Evolutionary conservation across 2,329 filamentous ascomycete species (phyloP).

Genomic region (Aspergillus glaucus): DNA sequence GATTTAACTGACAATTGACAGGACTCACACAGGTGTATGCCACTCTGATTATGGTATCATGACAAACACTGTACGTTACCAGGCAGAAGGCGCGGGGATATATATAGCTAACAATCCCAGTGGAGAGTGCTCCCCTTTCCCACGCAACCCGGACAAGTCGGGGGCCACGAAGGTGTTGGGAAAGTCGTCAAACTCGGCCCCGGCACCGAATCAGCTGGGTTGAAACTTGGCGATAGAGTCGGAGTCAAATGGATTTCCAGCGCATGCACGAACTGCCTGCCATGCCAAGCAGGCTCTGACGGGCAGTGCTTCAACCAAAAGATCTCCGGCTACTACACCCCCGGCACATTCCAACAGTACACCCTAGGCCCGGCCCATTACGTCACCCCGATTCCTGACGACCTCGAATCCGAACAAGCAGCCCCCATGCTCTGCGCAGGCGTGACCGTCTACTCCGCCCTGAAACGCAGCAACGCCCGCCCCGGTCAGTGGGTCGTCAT

Average conservation of each 20-base stretch:
- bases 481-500: conserved; percentile 58
- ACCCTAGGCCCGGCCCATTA: conserved; percentile 59
- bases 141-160: conserved; percentile 57
- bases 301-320: conserved; percentile 51
- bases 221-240: conserved; percentile 62
- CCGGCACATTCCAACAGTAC: conserved; percentile 69
- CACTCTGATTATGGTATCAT: conserved; percentile 57
- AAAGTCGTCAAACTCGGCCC: conserved; percentile 60
- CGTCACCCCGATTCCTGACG: conserved; percentile 63
- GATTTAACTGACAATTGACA: conserved; percentile 15
- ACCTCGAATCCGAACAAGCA: conserved; percentile 52
- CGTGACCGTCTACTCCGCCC: conserved; percentile 60
- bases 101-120: conserved; percentile 20
- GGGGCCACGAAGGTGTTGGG: conserved; percentile 64
- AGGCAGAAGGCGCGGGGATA: neutral
- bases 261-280: conserved; percentile 49
- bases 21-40: conserved; percentile 59
- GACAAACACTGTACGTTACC: conserved; percentile 35
- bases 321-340: conserved; percentile 61
- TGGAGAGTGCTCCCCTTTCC: conserved; percentile 54
- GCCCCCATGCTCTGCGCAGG: conserved; percentile 64
- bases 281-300: conserved; percentile 52
- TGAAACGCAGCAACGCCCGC: conserved; percentile 55
- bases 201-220: conserved; percentile 48
- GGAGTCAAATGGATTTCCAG: conserved; percentile 63